Base-by-base conservation (phyloP, 1,139 yeast species). In the Lodderomyces theae region DNA sequence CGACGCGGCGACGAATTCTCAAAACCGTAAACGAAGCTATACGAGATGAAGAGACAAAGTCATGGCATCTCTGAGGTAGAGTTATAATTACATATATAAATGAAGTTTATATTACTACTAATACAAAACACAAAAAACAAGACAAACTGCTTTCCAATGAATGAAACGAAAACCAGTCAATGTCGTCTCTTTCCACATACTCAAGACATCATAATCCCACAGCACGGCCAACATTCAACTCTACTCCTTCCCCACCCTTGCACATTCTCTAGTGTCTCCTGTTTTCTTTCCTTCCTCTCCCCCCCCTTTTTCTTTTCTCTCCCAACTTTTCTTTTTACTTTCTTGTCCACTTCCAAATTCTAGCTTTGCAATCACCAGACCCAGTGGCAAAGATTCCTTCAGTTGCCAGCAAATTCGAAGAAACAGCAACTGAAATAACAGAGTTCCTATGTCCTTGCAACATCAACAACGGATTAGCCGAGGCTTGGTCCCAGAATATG, bases 371-470 rank as follows among this genome's bases (percentile, higher is more conserved):
- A 66, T 92, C 98, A 60, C 98, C 98, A 63, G 90, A 80, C 46
- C 98, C 98, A 13, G 97, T 90, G 41, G 97, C 98, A 72, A 92
- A 92, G 51, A 88, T 81, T 32, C 77, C 77, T 53, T 86, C 89
- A 41, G 78, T 72, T 43, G 83, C 85, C 47, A 76, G 76, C 34
- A 88, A 84, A 57, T 81, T 82, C 47, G 83, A 78, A 35, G 92
- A 82, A 16, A 92, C 97, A 34, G 96, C 92, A 32, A 92, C 97
- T 40, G 95, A 83, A 51, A 92, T 92, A 39, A 92, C 98, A 18
- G 96, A 86, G 69, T 92, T 92, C 62, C 95, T 82, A 65, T 92
- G 98, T 26, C 98, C 97, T 68, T 90, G 97, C 53, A 92, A 75
- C 96, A 90, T 88, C 59, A 92, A 75, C 63, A 89, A 81, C 46